Conservation (phyloP, 768 basidiomycete genomes). For the Trametes cubensis region DNA sequence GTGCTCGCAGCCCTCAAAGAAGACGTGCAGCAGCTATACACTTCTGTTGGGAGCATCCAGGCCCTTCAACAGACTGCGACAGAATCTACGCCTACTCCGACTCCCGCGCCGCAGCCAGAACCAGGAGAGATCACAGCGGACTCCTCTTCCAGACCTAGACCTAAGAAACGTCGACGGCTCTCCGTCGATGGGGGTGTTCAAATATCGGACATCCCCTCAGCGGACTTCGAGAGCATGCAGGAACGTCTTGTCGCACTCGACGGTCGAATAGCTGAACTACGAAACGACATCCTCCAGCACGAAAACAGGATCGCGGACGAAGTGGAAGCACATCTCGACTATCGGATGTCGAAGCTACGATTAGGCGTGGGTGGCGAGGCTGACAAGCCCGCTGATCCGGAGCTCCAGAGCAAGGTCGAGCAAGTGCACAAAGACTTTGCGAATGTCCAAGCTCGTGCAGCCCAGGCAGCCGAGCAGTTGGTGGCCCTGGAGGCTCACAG, state of each 20-base stretch:
- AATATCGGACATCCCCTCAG: conserved; percentile 15
- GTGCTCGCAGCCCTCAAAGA: conserved; percentile 22
- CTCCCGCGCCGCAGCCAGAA: background rate
- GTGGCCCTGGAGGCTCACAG: background rate
- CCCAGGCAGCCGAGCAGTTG: background rate
- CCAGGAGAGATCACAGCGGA: conserved; percentile 1
- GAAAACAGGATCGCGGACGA: conserved; percentile 35
- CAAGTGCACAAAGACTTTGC: background rate
- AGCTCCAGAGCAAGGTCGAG: conserved; percentile 12
- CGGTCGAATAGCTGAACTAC: conserved; percentile 35
- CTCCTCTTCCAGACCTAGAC: conserved; percentile 6
- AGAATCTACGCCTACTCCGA: background rate
- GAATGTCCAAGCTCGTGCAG: background rate
- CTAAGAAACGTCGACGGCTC: conserved; percentile 25
- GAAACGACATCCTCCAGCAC: conserved; percentile 42
- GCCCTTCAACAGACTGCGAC: background rate
- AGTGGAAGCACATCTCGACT: conserved; percentile 28
- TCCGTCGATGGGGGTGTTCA: conserved; percentile 9
- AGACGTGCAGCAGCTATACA: conserved; percentile 13
- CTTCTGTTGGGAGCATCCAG: background rate
- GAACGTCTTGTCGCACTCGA: conserved; percentile 36
- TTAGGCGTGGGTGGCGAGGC: background rate
- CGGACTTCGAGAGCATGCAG: conserved; percentile 32
- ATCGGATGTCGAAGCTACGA: background rate
- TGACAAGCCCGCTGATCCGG: conserved; percentile 4